Evolutionary conservation across 139 green algal species (phyloP).

Genomic region (Volvox reticuliferus): DNA sequence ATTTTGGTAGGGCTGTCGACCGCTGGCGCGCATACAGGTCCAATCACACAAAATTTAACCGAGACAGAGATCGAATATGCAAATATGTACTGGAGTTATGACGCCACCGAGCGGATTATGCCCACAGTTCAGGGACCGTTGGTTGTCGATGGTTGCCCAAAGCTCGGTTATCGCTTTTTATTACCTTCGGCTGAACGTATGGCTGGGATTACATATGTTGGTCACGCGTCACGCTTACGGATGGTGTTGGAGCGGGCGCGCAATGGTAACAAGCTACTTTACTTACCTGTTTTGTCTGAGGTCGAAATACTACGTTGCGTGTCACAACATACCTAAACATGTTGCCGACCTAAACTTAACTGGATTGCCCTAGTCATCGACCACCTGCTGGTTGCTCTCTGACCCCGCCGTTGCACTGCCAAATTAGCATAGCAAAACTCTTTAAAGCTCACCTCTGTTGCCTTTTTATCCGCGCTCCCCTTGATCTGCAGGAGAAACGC

Average conservation of each 20-base stretch:
- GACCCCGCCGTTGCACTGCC: no score
- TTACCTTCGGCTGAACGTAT: background rate
- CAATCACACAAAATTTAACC: background rate
- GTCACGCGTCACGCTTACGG: constrained; percentile 11
- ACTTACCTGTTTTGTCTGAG: no score
- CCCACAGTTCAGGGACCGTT: background rate
- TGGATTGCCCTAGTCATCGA: no score
- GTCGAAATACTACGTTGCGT: no score
- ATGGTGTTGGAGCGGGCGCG: constrained; percentile 33
- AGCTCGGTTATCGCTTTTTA: background rate
- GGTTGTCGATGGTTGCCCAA: background rate
- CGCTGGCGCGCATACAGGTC: no score
- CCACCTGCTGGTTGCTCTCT: no score
- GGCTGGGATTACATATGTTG: constrained; percentile 2
- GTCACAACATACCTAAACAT: no score
- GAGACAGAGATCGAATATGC: background rate
- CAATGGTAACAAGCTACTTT: background rate
- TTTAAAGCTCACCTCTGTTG: background rate
- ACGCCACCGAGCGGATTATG: background rate
- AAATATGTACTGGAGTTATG: constrained; percentile 3
- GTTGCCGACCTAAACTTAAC: no score
- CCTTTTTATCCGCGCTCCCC: background rate
- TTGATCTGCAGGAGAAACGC: background rate
- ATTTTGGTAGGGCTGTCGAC: no score
- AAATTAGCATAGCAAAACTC: no score